Evolutionary conservation across 73 alveolate genomes (phyloP).

Genomic region (Paramecium bursaria): DNA sequence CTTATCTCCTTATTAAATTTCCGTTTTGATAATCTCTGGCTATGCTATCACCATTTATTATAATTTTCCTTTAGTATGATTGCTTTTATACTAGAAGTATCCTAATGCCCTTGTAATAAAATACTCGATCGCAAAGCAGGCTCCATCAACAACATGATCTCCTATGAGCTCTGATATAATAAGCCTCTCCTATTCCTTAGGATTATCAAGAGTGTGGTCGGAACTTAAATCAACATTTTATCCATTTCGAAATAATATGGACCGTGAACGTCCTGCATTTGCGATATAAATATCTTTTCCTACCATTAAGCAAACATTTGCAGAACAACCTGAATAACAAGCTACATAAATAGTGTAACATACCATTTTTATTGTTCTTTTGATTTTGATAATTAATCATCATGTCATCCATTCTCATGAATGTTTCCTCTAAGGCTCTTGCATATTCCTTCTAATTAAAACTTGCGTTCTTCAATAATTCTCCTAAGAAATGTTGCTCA

Average conservation of each 20-base stretch:
- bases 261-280: constrained; percentile 95
- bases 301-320: constrained; percentile 76
- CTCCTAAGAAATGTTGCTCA: constrained; percentile 77
- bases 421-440: constrained; percentile 84
- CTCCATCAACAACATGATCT: no score
- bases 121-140: no score
- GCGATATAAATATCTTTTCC: constrained; percentile 78
- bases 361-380: constrained; percentile 1
- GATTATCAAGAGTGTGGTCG: constrained; percentile 93
- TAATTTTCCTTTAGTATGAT: no score
- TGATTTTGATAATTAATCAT: constrained; percentile 41
- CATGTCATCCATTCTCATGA: constrained; percentile 82
- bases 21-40: no score
- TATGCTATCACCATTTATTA: no score
- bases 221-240: constrained; percentile 76
- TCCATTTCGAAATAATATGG: constrained; percentile 83
- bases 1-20: no score
- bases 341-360: neutral
- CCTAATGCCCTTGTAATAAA: no score
- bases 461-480: constrained; percentile 69
- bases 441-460: constrained; percentile 76
- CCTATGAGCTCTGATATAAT: constrained; percentile 82
- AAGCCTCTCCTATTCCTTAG: constrained; percentile 83
- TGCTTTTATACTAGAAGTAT: no score
- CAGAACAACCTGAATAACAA: constrained; percentile 81